phyloP scores from a whole-genome alignment of 257 asterid genomes.

The Dorcoceras hygrometricum region DNA sequence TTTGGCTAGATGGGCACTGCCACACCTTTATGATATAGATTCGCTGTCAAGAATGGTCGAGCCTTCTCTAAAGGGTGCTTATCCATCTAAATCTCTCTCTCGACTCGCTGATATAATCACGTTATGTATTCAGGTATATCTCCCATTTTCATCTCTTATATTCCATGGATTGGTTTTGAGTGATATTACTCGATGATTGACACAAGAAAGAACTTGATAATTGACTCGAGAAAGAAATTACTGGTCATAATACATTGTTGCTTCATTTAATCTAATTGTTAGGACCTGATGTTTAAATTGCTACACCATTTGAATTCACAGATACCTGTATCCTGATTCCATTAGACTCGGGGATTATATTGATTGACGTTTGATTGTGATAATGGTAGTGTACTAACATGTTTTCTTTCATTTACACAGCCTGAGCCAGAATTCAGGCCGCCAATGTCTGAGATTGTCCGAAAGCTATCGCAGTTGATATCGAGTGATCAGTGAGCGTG shows the following conservation, averaged over 20 bases:
- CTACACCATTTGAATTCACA: no score
- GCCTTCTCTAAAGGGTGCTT: conserved; percentile 67
- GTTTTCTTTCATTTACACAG: conserved; percentile 30
- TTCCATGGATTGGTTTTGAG: neutral
- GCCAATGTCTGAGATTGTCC: conserved; percentile 91
- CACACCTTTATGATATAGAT: conserved; percentile 78
- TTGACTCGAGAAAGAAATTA: no score
- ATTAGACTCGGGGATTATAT: neutral
- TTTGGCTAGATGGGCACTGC: conserved; percentile 85
- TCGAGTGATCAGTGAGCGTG: conserved; percentile 25
- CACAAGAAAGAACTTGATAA: neutral
- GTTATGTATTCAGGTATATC: conserved; percentile 72
- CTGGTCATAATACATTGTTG: neutral
- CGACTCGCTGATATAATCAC: conserved; percentile 92
- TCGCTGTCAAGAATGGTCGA: conserved; percentile 88
- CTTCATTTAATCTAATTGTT: no score
- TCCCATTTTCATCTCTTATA: neutral
- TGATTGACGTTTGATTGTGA: neutral
- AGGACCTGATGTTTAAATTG: neutral
- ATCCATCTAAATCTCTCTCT: conserved; percentile 77
- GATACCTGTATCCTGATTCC: neutral
- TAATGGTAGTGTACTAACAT: neutral
- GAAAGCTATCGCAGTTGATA: conserved; percentile 57
- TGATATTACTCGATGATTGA: neutral
- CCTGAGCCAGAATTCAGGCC: conserved; percentile 93